Evolutionary conservation across 139 green algal species (phyloP).

Genomic region (Spirogloea muscicola): DNA sequence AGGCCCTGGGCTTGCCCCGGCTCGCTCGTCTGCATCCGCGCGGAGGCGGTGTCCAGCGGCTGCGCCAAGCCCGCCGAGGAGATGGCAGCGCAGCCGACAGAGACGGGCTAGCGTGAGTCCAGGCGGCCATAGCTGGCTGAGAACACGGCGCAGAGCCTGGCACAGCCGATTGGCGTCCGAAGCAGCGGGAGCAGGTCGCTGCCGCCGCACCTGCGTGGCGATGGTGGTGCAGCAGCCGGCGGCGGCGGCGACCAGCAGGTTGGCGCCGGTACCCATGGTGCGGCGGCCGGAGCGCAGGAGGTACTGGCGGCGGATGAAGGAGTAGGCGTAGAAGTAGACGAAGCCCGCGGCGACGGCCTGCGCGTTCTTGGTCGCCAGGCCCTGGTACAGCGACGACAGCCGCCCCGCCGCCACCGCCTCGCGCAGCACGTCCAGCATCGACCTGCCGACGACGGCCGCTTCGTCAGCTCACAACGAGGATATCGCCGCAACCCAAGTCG

Average conservation of each 20-base stretch:
- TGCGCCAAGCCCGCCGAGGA: too few relatives aligned
- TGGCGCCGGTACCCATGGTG: slow-evolving; percentile 37
- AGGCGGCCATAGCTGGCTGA: too few relatives aligned
- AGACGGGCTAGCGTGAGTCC: too few relatives aligned
- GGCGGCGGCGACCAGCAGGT: slow-evolving; percentile 42
- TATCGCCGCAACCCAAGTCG: too few relatives aligned
- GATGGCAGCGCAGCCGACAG: too few relatives aligned
- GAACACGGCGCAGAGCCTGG: too few relatives aligned
- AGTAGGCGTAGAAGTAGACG: slow-evolving; percentile 54
- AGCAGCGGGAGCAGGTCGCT: too few relatives aligned
- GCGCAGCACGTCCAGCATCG: slow-evolving; percentile 31
- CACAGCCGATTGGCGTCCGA: too few relatives aligned
- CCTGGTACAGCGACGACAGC: slow-evolving; percentile 32
- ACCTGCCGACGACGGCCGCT: too few relatives aligned
- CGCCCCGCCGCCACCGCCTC: slow-evolving; percentile 20
- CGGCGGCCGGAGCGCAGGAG: background rate
- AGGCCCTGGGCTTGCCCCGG: background rate
- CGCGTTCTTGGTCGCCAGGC: slow-evolving; percentile 45
- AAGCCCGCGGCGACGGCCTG: slow-evolving; percentile 46
- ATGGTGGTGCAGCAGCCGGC: slow-evolving; percentile 44
- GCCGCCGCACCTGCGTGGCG: slow-evolving; percentile 45
- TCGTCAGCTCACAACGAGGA: too few relatives aligned
- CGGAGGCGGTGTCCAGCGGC: slow-evolving; percentile 41
- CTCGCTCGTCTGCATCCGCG: slow-evolving; percentile 38
- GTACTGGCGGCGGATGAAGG: slow-evolving; percentile 42